A percentile compares a stretch with the other conserved stretches of the same genome.
Conservation (phyloP, 2,329 filamentous ascomycete species). For the Colletotrichum aenigma region DNA sequence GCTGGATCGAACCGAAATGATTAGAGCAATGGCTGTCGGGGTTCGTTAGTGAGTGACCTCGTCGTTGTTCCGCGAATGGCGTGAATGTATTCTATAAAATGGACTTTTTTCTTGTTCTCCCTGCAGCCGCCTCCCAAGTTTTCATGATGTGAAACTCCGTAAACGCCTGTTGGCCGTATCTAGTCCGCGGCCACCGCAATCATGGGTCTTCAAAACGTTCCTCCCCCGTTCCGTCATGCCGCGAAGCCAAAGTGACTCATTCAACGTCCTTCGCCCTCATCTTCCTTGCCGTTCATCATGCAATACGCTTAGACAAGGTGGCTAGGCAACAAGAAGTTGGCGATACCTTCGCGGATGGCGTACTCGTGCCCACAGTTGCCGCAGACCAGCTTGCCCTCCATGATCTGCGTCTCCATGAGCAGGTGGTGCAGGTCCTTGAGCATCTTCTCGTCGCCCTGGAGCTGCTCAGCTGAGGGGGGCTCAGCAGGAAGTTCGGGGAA, state of each 20-base stretch:
- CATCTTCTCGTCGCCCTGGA: constrained; percentile 70
- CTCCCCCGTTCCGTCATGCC: background rate
- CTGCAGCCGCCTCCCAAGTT: background rate
- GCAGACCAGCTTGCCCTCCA: constrained; percentile 88
- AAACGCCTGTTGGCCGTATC: background rate
- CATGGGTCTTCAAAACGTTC: background rate
- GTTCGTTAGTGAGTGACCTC: background rate
- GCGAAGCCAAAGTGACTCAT: background rate
- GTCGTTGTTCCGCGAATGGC: constrained; percentile 7
- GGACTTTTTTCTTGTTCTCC: background rate
- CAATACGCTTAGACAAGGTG: constrained; percentile 70
- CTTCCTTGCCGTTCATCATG: background rate
- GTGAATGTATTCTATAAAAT: constrained; percentile 17
- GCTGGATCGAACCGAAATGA: background rate
- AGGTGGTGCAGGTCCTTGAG: constrained; percentile 80
- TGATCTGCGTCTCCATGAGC: constrained; percentile 87
- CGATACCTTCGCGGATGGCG: constrained; percentile 91
- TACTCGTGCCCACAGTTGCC: constrained; percentile 94
- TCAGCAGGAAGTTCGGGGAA: constrained; percentile 74
- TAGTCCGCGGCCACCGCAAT: background rate
- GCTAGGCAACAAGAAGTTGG: constrained; percentile 92
- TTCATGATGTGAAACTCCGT: constrained; percentile 6
- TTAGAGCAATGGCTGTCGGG: background rate
- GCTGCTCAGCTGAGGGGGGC: constrained; percentile 66
- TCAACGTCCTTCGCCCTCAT: background rate